Conservation (phyloP, 345 rosid genomes). For the Salix dunnii region DNA sequence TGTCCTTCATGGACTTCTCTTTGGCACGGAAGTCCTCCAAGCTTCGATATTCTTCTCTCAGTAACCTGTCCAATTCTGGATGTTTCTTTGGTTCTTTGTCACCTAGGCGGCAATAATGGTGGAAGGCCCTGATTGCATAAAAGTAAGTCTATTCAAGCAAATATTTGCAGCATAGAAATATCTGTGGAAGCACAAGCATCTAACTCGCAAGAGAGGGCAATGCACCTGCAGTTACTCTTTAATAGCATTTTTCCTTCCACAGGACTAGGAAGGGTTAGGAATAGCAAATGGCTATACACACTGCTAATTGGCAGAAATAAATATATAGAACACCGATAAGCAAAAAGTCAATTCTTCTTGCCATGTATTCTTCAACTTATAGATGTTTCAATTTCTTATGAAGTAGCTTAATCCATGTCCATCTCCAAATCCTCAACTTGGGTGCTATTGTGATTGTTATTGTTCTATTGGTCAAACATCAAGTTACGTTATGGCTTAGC, state of each 20-base stretch:
- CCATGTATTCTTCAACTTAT: background rate
- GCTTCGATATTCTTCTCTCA: conserved; percentile 58
- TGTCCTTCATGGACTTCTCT: conserved; percentile 37
- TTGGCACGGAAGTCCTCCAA: conserved; percentile 70
- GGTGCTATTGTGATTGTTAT: background rate
- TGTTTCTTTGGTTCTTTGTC: conserved; percentile 56
- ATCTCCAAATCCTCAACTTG: background rate
- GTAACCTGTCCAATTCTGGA: conserved; percentile 75
- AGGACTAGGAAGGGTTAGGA: background rate
- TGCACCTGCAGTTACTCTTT: background rate
- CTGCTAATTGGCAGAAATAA: background rate
- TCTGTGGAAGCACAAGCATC: background rate
- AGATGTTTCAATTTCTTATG: background rate
- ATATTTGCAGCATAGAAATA: background rate
- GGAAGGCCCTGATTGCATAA: conserved; percentile 72
- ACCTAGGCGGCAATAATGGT: conserved; percentile 60
- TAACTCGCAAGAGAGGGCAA: background rate
- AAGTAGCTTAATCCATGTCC: background rate
- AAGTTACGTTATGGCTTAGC: background rate
- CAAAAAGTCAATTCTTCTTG: background rate
- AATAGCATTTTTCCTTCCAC: background rate
- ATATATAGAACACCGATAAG: background rate
- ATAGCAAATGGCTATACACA: background rate
- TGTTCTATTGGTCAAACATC: background rate
- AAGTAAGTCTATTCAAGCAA: background rate